Evolutionary conservation across 2,329 filamentous ascomycete species (phyloP), one percentile per base, ranked within the genome.

Genomic region (Helicocarpus griseus): DNA sequence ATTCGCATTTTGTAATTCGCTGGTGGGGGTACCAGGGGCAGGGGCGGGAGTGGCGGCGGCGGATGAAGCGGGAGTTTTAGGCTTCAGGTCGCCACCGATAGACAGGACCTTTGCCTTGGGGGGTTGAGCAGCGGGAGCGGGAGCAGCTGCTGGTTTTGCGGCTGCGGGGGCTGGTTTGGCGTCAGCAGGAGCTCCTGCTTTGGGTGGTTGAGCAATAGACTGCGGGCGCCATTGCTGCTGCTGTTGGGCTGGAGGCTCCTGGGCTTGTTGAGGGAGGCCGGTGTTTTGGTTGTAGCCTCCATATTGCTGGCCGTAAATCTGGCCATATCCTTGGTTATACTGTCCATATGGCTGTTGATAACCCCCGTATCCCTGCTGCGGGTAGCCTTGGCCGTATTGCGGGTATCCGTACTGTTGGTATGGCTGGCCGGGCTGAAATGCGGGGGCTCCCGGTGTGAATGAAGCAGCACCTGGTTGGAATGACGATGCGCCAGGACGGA

Each of bases 31-130:
- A n/a, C 77, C 71, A 1, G 78, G 71, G 22, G 74, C 58, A 29
- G 71, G 64, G 35, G 72, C 65, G 17, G 70, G 57, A 13, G 65
- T 60, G 24, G 65, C 59, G 11, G 61, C 57, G 28, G 65, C 53
- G 4, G 69, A 85, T 51, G 95, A 84, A 43, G 86, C 86, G 26
- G 90, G 75, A n/a, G 91, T 85, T 69, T 90, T 90, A 31, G 84
- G 76, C 65, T 83, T 82, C 11, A 75, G 66, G 40, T 80, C 78
- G 33, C 72, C 76, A 51, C 79, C 77, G 46, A 83, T 78, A 17
- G 79, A 80, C 29, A 83, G 68, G 3, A 81, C 79, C 68, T 83
- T 83, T 40, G 79, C 72, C 65, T 77, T 78, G 11, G 78, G 75
- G 4, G 72, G 67, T 48, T 71, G 63, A 29, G 73, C 63, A 43